phyloP scores from a whole-genome alignment of 805 yeast genomes.

The Ogataea wickerhamii region DNA sequence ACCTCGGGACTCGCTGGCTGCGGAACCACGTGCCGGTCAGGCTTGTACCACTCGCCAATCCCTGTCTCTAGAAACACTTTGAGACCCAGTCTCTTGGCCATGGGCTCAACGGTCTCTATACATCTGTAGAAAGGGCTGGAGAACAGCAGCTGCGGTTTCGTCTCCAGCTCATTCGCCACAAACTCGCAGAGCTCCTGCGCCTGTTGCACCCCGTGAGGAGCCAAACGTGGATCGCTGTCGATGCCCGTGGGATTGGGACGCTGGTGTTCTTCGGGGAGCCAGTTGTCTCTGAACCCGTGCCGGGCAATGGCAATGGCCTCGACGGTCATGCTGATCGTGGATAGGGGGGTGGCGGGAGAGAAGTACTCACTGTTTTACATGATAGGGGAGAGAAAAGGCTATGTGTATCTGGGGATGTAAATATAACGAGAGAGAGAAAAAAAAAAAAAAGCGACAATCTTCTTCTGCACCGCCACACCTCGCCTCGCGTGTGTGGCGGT shows the following conservation, averaged over 20 bases:
- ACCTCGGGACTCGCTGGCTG: conserved; percentile 53
- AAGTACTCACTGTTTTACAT: too few relatives aligned
- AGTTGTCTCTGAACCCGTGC: conserved; percentile 89
- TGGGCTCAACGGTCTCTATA: conserved; percentile 73
- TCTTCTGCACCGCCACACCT: too few relatives aligned
- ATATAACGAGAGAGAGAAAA: too few relatives aligned
- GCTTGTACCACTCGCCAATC: conserved; percentile 87
- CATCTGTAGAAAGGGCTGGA: conserved; percentile 89
- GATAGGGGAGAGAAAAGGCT: too few relatives aligned
- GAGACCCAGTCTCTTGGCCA: conserved; percentile 54
- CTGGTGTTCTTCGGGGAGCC: conserved; percentile 78
- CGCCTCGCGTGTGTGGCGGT: too few relatives aligned
- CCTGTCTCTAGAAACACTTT: conserved; percentile 74
- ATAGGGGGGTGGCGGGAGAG: too few relatives aligned
- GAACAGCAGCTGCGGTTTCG: conserved; percentile 68
- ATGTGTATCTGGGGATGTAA: too few relatives aligned
- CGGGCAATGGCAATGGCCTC: conserved; percentile 67
- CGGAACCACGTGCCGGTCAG: conserved; percentile 66
- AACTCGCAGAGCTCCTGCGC: conserved; percentile 73
- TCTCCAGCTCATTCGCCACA: conserved; percentile 40
- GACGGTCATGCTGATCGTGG: conserved; percentile 42
- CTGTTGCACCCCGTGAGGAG: conserved; percentile 84
- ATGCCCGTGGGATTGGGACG: conserved; percentile 91
- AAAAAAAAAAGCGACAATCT: too few relatives aligned
- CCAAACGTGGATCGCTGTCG: conserved; percentile 83